These are phyloP conservation scores for Arctium minus DNA, from an alignment of 129 eudicot genomes.

Conservation along the genomic window DNA sequence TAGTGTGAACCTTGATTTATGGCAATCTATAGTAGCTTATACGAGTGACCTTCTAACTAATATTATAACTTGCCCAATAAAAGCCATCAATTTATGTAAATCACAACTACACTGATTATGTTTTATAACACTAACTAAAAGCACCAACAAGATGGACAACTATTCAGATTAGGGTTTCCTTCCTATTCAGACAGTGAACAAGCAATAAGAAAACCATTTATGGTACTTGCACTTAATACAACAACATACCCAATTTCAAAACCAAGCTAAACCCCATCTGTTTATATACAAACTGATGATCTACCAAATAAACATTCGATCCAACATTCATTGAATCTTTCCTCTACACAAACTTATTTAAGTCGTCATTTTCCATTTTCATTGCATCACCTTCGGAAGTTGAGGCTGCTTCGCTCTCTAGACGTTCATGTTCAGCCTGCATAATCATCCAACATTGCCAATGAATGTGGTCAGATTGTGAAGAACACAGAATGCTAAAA, in stretches of 20 bases:
- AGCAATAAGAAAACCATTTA: background rate
- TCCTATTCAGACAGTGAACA: no score
- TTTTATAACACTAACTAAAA: no score
- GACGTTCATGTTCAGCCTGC: conserved; percentile 64
- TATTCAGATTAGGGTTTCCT: no score
- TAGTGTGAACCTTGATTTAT: no score
- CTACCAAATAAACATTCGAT: background rate
- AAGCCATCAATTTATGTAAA: no score
- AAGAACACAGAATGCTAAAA: background rate
- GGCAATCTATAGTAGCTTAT: no score
- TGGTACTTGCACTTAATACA: conserved; percentile 10
- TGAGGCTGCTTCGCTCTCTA: conserved; percentile 39
- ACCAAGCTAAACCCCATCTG: background rate
- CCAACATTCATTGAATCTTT: background rate
- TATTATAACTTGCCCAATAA: no score
- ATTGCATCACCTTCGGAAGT: conserved; percentile 28
- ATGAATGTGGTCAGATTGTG: background rate
- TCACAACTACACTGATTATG: no score
- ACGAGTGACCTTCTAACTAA: no score
- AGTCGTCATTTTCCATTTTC: conserved; percentile 34
- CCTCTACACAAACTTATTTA: conserved; percentile 18
- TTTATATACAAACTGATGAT: background rate
- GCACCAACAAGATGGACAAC: no score
- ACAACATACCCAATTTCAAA: conserved; percentile 11
- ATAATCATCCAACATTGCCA: background rate